Percentiles rank a stretch among this genome's conserved stretches.
Evolutionary conservation across 495 filamentous ascomycete genomes (phyloP).

Genomic region (Letharia columbiana): DNA sequence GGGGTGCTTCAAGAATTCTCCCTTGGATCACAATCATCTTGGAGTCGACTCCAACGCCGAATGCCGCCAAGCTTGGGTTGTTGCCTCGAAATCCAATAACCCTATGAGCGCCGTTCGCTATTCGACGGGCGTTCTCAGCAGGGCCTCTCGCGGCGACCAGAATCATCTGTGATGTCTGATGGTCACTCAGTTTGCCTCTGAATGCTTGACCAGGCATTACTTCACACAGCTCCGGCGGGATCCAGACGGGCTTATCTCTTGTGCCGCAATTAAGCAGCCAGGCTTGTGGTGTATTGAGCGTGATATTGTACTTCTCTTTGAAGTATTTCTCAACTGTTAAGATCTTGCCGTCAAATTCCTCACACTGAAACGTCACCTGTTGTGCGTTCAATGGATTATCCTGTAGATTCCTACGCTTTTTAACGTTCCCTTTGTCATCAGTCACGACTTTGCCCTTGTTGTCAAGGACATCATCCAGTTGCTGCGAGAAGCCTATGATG

Average conservation of each 20-base stretch:
- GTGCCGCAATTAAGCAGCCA: conserved; percentile 65
- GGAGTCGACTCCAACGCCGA: conserved; percentile 47
- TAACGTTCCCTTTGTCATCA: not conserved
- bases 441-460: conserved; percentile 1
- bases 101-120: conserved; percentile 46
- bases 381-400: not conserved
- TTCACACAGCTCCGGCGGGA: conserved; percentile 57
- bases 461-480: not conserved
- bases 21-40: conserved; percentile 56
- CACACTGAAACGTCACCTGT: conserved; percentile 4
- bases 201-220: conserved; percentile 60
- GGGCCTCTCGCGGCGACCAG: conserved; percentile 60
- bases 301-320: not conserved
- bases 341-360: conserved; percentile 1
- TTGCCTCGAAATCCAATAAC: conserved; percentile 50
- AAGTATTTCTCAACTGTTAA: conserved; percentile 7
- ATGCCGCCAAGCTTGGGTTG: conserved; percentile 27
- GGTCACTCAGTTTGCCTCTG: conserved; percentile 42
- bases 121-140: conserved; percentile 54
- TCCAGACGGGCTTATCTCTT: conserved; percentile 47
- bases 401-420: not conserved
- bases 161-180: conserved; percentile 58
- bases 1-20: conserved; percentile 50
- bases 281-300: too few species aligned
- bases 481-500: conserved; percentile 7